Base-by-base conservation (phyloP, 352 stramenopile species). In the Globisporangium cylindrosporum region DNA sequence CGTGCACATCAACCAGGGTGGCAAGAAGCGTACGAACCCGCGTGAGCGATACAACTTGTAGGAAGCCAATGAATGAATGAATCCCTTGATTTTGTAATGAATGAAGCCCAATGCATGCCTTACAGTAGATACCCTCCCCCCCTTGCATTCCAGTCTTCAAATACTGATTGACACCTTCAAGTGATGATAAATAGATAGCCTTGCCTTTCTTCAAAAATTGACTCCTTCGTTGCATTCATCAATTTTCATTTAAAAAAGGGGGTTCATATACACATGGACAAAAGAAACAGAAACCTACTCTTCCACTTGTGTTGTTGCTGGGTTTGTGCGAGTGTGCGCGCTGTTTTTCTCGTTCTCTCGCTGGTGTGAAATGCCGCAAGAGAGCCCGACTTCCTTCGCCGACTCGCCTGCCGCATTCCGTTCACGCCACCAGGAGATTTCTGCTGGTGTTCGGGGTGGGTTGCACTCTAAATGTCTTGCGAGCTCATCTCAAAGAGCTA, bases 1-100 rank as follows among this genome's bases (percentile, higher is more conserved):
- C 49, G 75, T 90, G 53, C 84, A 89, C 64, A 88, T 92, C 60
- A 92, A 92, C 72, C 76, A 75, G 57, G 84, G 82, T 15, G 84
- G 86, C 38, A 92, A 91, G 77, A 93, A 93, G 79, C 82, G 82
- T 61, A 81, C 77, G 56, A 87, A 86, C 67, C 80, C 81, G 59
- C 74, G 74, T 38, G 75, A 83, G 53, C 73, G 79, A 38, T 74
- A 76, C 58, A 66, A 60, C 24, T 51, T 71, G 38, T 80, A 76
- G 62, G 25, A 53, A 51, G 7, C 29, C 43, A 22, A 20, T 15
- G 12, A 48, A 20, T 46, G 38, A 14, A 43, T 43, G 36, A 43
- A 43, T 12, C 2, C 43, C 9, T 55, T 55, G 49, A 55, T 55
- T 43, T 60, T 60, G 55, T 29, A 51, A 51, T 51, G 18, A 12